These are phyloP conservation scores for Grigorovia transvaalensis DNA, from an alignment of 805 yeast genomes.

Conservation along the genomic window DNA sequence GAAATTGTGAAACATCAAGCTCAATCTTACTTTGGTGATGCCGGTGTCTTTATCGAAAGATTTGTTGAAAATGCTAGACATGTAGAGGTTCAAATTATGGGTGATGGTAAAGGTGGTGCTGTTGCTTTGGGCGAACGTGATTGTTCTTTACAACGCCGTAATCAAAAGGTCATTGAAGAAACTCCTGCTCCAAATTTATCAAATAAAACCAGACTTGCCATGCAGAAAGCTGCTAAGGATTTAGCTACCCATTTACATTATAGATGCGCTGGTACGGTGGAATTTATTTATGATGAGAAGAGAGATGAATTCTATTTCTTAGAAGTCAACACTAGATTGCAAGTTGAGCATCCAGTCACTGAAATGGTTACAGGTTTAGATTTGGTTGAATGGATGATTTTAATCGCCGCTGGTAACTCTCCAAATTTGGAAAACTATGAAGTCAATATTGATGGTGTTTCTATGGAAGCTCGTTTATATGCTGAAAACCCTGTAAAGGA, in stretches of 20 bases:
- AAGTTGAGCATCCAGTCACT: constrained; percentile 96
- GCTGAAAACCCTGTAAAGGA: constrained; percentile 96
- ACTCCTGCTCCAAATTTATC: constrained; percentile 96
- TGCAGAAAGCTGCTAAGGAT: constrained; percentile 79
- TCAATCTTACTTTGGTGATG: constrained; percentile 81
- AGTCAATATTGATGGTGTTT: constrained; percentile 65
- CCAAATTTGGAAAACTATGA: constrained; percentile 56
- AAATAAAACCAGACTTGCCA: constrained; percentile 55
- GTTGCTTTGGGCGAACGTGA: constrained; percentile 95
- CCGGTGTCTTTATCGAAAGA: constrained; percentile 91
- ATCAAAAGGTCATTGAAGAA: constrained; percentile 92
- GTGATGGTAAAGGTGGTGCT: constrained; percentile 90
- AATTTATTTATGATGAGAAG: constrained; percentile 78
- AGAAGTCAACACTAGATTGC: constrained; percentile 93
- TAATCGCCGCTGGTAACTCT: constrained; percentile 80
- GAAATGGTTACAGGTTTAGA: constrained; percentile 92
- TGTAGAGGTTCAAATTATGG: constrained; percentile 93
- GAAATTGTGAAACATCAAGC: constrained; percentile 93
- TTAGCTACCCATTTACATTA: constrained; percentile 76
- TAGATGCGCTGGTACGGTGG: constrained; percentile 97
- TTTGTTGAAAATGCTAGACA: constrained; percentile 93
- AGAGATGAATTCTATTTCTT: constrained; percentile 87
- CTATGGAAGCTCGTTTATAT: constrained; percentile 93
- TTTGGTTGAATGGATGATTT: constrained; percentile 93
- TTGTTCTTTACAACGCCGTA: constrained; percentile 94